phyloP scores from a whole-genome alignment of 306 rosid genomes.

The Clitoria ternatea region DNA sequence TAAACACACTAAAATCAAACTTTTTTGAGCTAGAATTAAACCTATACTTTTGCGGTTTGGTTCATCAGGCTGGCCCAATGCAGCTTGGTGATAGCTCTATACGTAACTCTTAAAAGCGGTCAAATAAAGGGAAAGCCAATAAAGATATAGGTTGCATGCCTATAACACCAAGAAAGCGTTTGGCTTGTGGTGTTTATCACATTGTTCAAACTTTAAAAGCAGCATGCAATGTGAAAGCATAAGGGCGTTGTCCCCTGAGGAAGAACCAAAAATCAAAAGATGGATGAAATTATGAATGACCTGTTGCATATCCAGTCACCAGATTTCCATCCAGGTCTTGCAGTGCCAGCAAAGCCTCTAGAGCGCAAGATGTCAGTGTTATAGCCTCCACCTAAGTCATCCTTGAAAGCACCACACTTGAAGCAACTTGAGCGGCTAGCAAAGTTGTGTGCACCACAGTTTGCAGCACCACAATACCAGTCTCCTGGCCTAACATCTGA shows the following conservation, averaged over 20 bases:
- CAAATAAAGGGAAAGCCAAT: conserved; percentile 34
- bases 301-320: conserved; percentile 99
- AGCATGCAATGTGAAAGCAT: conserved; percentile 15
- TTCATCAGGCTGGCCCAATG: too few relatives aligned
- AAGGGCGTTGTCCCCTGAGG: not conserved
- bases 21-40: too few relatives aligned
- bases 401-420: conserved; percentile 94
- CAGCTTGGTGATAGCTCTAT: too few relatives aligned
- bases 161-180: conserved; percentile 8
- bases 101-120: conserved; percentile 39
- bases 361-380: conserved; percentile 52
- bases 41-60: too few relatives aligned
- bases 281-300: conserved; percentile 25
- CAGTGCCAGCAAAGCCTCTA: conserved; percentile 35
- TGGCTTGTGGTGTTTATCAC: conserved; percentile 11
- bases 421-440: conserved; percentile 97
- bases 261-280: conserved; percentile 25
- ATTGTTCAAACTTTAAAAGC: conserved; percentile 13
- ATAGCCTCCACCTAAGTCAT: conserved; percentile 47
- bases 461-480: conserved; percentile 76
- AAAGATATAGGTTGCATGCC: conserved; percentile 21
- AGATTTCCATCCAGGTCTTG: conserved; percentile 90
- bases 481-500: conserved; percentile 94
- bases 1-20: too few relatives aligned
- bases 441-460: conserved; percentile 88